Percentiles rank a stretch among this genome's conserved stretches.
Conservation (phyloP, 352 stramenopile species). For the Lagenidium sp. region DNA sequence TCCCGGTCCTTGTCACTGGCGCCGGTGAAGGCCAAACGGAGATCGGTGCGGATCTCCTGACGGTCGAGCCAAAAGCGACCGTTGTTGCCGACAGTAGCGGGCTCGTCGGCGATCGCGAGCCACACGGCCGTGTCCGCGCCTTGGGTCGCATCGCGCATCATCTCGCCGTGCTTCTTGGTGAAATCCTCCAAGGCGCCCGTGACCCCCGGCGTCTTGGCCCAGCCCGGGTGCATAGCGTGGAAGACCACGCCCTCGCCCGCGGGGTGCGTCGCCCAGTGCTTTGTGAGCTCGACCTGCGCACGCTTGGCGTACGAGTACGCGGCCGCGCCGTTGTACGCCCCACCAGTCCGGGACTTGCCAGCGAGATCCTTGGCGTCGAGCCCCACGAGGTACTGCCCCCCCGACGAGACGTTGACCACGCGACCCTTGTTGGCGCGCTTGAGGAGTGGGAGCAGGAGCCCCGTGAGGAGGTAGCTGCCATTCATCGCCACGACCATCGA, state of each 20-base stretch:
- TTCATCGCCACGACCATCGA: constrained; percentile 30
- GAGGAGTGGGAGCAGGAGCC: constrained; percentile 30
- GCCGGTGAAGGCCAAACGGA: constrained; percentile 27
- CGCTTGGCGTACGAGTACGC: constrained; percentile 41
- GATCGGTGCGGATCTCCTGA: constrained; percentile 25
- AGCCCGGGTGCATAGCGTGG: constrained; percentile 40
- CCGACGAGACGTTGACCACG: constrained; percentile 43
- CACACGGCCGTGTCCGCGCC: constrained; percentile 37
- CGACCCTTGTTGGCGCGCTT: constrained; percentile 25
- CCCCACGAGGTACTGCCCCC: constrained; percentile 30
- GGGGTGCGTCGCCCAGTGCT: constrained; percentile 27
- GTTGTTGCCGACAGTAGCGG: constrained; percentile 18
- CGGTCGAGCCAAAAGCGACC: constrained; percentile 42
- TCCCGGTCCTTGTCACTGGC: constrained; percentile 29
- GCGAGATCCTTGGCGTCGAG: constrained; percentile 21
- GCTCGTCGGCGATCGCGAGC: constrained; percentile 33
- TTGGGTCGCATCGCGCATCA: constrained; percentile 37
- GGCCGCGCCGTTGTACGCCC: constrained; percentile 19
- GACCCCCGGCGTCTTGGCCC: constrained; percentile 34
- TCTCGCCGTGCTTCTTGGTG: constrained; percentile 20
- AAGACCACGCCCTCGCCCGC: constrained; percentile 26
- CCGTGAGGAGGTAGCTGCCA: constrained; percentile 37
- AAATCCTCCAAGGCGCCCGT: constrained; percentile 27
- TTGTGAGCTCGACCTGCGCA: constrained; percentile 36
- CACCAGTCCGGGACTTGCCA: constrained; percentile 14